Conservation (phyloP, 2,329 filamentous ascomycete species). For the Aspergillus puulaauensis region DNA sequence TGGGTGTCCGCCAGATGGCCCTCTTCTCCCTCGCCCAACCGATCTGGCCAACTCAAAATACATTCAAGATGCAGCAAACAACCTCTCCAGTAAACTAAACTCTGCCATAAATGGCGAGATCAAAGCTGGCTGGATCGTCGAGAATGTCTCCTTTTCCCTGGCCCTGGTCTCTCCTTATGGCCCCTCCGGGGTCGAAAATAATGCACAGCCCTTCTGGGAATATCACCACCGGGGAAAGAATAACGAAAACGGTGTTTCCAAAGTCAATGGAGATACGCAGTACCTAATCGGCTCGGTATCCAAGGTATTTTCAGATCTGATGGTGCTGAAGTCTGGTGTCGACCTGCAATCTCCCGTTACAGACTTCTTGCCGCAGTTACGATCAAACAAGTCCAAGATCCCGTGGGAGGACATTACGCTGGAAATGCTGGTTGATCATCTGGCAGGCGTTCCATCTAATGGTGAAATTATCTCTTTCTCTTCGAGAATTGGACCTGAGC, state of each 20-base stretch:
- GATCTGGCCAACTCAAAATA: constrained; percentile 24
- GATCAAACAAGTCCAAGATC: constrained; percentile 23
- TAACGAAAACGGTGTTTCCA: constrained; percentile 37
- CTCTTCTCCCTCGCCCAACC: constrained; percentile 34
- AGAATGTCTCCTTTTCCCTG: constrained; percentile 43
- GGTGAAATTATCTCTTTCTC: constrained; percentile 24
- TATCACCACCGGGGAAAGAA: constrained; percentile 40
- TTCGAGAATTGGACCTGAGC: background rate
- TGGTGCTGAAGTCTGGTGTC: constrained; percentile 38
- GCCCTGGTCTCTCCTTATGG: constrained; percentile 36
- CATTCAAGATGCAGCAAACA: constrained; percentile 29
- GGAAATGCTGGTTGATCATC: constrained; percentile 38
- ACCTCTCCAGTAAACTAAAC: constrained; percentile 30
- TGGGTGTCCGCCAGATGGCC: constrained; percentile 21
- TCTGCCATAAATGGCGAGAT: constrained; percentile 33
- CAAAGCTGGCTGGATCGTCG: constrained; percentile 34
- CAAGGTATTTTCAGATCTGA: constrained; percentile 41
- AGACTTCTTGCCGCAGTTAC: constrained; percentile 36
- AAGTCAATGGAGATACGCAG: constrained; percentile 37
- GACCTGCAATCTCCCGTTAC: constrained; percentile 35
- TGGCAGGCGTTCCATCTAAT: constrained; percentile 38
- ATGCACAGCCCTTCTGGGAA: constrained; percentile 38
- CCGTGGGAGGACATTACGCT: constrained; percentile 41
- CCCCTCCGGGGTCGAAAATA: constrained; percentile 9
- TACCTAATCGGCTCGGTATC: constrained; percentile 45